phyloP scores from a whole-genome alignment of 768 basidiomycete genomes.

The Lactarius trivialis region DNA sequence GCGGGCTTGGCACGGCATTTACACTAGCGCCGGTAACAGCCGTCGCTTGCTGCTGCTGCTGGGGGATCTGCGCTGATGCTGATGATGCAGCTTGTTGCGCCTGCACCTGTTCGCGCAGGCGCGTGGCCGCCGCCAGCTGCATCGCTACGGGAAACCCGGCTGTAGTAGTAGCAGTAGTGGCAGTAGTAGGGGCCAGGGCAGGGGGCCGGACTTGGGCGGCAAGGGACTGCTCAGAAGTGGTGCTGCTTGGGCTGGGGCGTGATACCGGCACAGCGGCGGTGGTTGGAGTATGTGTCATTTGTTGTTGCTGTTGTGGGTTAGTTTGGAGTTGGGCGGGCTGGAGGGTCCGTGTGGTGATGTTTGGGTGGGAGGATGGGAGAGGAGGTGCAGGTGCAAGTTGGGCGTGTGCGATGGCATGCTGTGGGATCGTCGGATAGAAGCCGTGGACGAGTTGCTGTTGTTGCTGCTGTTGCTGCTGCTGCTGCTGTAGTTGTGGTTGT shows the following conservation, averaged over 20 bases:
- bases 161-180: no score
- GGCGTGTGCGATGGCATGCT: constrained; percentile 7
- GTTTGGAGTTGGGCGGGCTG: background rate
- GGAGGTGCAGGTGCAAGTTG: background rate
- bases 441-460: background rate
- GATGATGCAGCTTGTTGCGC: background rate
- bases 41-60: background rate
- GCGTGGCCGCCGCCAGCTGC: background rate
- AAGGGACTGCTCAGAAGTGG: background rate
- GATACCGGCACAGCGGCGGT: no score
- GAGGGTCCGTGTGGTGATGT: background rate
- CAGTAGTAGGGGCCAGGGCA: no score
- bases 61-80: background rate
- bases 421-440: background rate
- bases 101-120: background rate
- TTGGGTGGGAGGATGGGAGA: background rate
- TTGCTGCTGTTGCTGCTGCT: background rate
- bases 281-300: constrained; percentile 7
- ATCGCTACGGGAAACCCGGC: background rate
- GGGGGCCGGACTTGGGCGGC: background rate
- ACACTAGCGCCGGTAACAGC: background rate
- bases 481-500: background rate
- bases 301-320: background rate
- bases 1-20: background rate
- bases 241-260: background rate